Evolutionary conservation across 176 grass and related monocot genomes (phyloP).

Genomic region (Rhynchospora breviuscula): DNA sequence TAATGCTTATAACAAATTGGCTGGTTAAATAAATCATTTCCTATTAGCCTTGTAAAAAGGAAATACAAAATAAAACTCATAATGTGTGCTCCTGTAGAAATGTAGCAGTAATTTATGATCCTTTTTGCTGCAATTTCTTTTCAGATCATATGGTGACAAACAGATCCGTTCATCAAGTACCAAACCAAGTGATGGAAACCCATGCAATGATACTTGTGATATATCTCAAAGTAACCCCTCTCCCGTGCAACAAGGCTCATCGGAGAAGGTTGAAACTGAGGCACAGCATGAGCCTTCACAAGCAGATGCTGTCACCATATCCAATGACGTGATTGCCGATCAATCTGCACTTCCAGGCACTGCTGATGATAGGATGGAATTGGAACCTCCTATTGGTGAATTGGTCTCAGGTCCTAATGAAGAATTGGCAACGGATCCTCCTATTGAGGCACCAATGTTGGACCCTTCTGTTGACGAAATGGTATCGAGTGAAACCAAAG

Average conservation of each 20-base stretch:
- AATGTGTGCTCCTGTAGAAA: not conserved
- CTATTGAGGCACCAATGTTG: not conserved
- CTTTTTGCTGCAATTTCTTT: slow-evolving; percentile 28
- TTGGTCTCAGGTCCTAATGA: not conserved
- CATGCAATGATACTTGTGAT: slow-evolving; percentile 10
- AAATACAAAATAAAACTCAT: not conserved
- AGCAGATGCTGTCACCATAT: not conserved
- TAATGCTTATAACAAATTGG: not conserved
- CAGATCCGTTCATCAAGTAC: slow-evolving; percentile 33
- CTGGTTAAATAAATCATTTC: not conserved
- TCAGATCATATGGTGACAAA: slow-evolving; percentile 59
- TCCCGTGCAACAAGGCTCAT: not conserved
- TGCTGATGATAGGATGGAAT: not conserved
- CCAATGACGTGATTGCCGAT: not conserved
- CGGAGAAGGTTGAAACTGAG: not conserved
- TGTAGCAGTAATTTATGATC: not conserved
- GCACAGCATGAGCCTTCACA: not conserved
- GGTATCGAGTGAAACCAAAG: not conserved
- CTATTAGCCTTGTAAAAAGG: not conserved
- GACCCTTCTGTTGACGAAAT: not conserved
- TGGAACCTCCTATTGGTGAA: not conserved
- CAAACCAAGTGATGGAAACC: slow-evolving; percentile 30
- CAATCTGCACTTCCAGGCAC: not conserved
- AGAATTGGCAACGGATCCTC: not conserved
- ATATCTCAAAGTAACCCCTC: not conserved